Conservation (phyloP, 176 grass and related monocot species). For the Chloris gayana region DNA sequence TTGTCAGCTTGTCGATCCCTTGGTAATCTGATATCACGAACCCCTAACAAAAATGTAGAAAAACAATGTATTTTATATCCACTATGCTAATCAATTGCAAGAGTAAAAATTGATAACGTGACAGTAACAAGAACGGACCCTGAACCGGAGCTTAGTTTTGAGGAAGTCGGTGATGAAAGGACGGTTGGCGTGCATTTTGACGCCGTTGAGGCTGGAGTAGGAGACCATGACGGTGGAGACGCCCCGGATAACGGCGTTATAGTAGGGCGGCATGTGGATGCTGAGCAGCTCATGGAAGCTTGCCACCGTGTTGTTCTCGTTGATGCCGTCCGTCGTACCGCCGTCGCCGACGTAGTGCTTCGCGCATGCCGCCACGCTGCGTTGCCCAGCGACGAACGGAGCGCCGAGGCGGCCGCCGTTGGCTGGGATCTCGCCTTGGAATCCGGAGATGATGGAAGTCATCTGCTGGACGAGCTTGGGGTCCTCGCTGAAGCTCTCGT, state of each 20-base stretch:
- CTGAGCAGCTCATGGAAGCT: conserved; percentile 34
- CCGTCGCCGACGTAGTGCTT: conserved; percentile 83
- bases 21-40: conserved; percentile 76
- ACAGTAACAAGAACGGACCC: conserved; percentile 23
- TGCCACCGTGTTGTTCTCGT: conserved; percentile 68
- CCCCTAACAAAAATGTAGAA: conserved; percentile 27
- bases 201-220: conserved; percentile 69
- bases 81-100: no score
- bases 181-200: conserved; percentile 77
- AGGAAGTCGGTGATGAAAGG: conserved; percentile 62
- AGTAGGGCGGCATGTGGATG: conserved; percentile 74
- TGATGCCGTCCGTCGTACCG: conserved; percentile 61
- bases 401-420: conserved; percentile 35
- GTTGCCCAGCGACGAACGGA: conserved; percentile 50
- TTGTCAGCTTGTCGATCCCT: conserved; percentile 66
- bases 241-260: conserved; percentile 54
- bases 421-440: conserved; percentile 62
- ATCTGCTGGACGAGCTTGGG: conserved; percentile 66
- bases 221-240: conserved; percentile 85
- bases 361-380: conserved; percentile 48
- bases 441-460: conserved; percentile 63
- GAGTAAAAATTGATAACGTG: no score
- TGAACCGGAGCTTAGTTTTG: conserved; percentile 69
- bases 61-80: no score
- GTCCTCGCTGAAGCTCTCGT: conserved; percentile 80